These are phyloP conservation scores for Helicocarpus griseus DNA, from an alignment of 2,329 filamentous ascomycete species.

Conservation along the genomic window DNA sequence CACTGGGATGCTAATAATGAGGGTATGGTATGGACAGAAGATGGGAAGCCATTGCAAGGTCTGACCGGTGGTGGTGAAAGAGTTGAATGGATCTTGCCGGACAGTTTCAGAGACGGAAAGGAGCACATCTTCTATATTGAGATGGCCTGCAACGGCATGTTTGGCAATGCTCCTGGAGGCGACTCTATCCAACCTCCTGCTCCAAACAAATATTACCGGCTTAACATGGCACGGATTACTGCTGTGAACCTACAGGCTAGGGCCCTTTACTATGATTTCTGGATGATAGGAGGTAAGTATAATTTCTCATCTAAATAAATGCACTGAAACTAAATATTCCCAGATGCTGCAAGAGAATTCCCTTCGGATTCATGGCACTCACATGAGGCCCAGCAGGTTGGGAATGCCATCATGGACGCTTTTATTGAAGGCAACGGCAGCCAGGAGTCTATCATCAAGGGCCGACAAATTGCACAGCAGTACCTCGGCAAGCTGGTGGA, in stretches of 20 bases:
- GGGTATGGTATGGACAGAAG: constrained; percentile 83
- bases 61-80: constrained; percentile 84
- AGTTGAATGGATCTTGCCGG: constrained; percentile 81
- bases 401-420: constrained; percentile 79
- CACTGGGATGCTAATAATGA: constrained; percentile 96
- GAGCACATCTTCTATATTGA: constrained; percentile 89
- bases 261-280: constrained; percentile 81
- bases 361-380: constrained; percentile 79
- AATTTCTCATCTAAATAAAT: not conserved
- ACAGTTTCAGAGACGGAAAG: constrained; percentile 71
- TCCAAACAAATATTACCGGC: constrained; percentile 69
- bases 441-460: constrained; percentile 65
- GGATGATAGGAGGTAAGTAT: constrained; percentile 62
- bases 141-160: constrained; percentile 99
- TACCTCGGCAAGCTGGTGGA: constrained; percentile 76
- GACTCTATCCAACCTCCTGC: constrained; percentile 82
- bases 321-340: not conserved
- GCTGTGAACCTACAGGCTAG: constrained; percentile 80
- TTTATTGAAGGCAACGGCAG: constrained; percentile 70
- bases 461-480: constrained; percentile 70
- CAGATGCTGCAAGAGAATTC: constrained; percentile 83
- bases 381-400: constrained; percentile 73
- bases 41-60: constrained; percentile 85
- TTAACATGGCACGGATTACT: constrained; percentile 73
- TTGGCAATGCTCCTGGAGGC: constrained; percentile 78